phyloP scores from a whole-genome alignment of 169 alveolate genomes.

The Amoebophrya sp. region DNA sequence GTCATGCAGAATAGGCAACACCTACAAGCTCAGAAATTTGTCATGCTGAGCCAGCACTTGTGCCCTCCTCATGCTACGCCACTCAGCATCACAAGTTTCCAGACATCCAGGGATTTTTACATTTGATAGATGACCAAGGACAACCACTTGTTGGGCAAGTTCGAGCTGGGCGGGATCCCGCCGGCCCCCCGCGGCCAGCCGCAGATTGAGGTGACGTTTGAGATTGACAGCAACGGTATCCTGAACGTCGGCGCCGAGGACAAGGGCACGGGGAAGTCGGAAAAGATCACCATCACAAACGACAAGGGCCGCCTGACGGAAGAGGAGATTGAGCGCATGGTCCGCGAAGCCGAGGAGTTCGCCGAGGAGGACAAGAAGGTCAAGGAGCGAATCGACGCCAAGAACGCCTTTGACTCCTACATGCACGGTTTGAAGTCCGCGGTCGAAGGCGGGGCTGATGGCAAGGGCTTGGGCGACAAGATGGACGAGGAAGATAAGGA shows the following conservation, averaged over 20 bases:
- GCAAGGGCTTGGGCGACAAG: slow-evolving; percentile 69
- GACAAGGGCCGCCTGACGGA: slow-evolving; percentile 86
- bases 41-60: too few relatives aligned
- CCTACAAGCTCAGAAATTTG: too few relatives aligned
- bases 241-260: slow-evolving; percentile 87
- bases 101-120: too few relatives aligned
- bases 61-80: too few relatives aligned
- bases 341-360: slow-evolving; percentile 84
- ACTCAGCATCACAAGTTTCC: too few relatives aligned
- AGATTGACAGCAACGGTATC: slow-evolving; percentile 88
- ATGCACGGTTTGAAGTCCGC: slow-evolving; percentile 80
- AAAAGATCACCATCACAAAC: slow-evolving; percentile 84
- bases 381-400: slow-evolving; percentile 84
- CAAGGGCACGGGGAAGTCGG: slow-evolving; percentile 86
- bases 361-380: slow-evolving; percentile 82
- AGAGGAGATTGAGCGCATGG: slow-evolving; percentile 86
- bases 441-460: slow-evolving; percentile 79
- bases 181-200: slow-evolving; percentile 93
- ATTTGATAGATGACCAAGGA: too few relatives aligned
- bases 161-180: slow-evolving; percentile 89
- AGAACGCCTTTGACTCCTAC: slow-evolving; percentile 82
- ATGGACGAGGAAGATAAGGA: slow-evolving; percentile 83
- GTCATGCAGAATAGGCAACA: too few relatives aligned
- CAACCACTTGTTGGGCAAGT: slow-evolving; percentile 87
- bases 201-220: slow-evolving; percentile 87